Percentiles rank a stretch among this genome's conserved stretches.
phyloP scores from a whole-genome alignment of 2,329 filamentous ascomycete species.

The Phialemoniopsis sp. region DNA sequence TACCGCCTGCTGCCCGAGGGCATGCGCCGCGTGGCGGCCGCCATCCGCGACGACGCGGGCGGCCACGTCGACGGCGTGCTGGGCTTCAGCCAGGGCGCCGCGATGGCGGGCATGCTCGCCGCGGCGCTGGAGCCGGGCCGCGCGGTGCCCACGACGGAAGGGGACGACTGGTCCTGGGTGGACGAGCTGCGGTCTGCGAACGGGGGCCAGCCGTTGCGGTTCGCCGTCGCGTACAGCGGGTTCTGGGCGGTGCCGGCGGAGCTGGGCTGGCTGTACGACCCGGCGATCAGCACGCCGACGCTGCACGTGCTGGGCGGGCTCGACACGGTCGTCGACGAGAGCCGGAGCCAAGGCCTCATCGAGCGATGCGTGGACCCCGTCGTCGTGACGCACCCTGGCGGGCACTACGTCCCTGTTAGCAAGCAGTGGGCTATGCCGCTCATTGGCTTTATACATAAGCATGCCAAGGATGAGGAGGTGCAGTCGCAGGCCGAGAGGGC shows the following conservation, averaged over 20 bases:
- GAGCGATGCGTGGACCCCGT: constrained; percentile 55
- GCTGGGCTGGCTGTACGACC: constrained; percentile 70
- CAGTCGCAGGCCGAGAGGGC: background rate
- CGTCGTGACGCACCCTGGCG: constrained; percentile 73
- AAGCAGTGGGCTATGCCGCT: constrained; percentile 77
- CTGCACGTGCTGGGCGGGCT: constrained; percentile 79
- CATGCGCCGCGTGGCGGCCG: constrained; percentile 56
- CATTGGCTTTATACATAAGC: constrained; percentile 29
- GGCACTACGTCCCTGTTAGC: constrained; percentile 82
- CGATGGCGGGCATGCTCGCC: constrained; percentile 68
- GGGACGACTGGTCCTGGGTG: constrained; percentile 34
- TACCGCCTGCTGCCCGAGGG: constrained; percentile 71
- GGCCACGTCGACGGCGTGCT: constrained; percentile 69
- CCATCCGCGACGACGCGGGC: constrained; percentile 58
- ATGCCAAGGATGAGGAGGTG: constrained; percentile 9
- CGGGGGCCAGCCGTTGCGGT: constrained; percentile 47
- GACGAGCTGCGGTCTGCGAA: constrained; percentile 45
- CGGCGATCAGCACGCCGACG: constrained; percentile 70
- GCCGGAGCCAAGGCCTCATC: constrained; percentile 61
- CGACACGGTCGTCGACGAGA: constrained; percentile 85
- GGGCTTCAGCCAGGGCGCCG: constrained; percentile 80
- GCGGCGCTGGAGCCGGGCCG: constrained; percentile 60
- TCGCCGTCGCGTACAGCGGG: constrained; percentile 73
- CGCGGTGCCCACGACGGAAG: constrained; percentile 13
- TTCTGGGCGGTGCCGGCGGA: constrained; percentile 62